Evolutionary conservation across 768 basidiomycete species (phyloP), one percentile per base, ranked within the genome.

Genomic region (Hysterangium stoloniferum): DNA sequence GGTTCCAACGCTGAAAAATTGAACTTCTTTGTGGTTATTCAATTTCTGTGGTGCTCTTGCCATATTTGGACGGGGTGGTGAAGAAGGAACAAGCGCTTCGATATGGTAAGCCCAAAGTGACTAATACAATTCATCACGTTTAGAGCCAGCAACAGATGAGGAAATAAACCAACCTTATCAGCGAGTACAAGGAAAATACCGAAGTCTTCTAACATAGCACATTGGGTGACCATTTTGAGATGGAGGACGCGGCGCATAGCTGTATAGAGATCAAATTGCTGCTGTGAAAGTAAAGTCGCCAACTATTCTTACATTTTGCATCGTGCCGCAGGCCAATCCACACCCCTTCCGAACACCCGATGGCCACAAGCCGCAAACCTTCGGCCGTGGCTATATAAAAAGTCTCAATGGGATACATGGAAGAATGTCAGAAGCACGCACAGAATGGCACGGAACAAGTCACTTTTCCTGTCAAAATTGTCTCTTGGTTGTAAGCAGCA

Each of bases 391-490:
- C 89, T 95, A 53, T 4, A 58, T 29, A 29, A 47, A 27, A 45
- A 12, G 28, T 8, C 42, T 61, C 53, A 56, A 46, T 34, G 46
- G 8, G 45, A 12, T 24, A 13, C 19, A 1, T 7, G 6, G 13
- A 13, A 44, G 27, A 24, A 34, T 45, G 1, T n/a, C n/a, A n/a
- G 19, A 32, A 20, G n/a, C 59, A 13, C 25, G 61, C 38, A 80
- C 92, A 84, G 66, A 98, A 94, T 9, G 95, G 93, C 19, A 91
- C 88, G 1, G 93, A 95, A 61, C 94, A 96, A 2, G 94, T 96
- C 35, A 96, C 94, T 62, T 83, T 89, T 15, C 89, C 89, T 1
- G 75, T 80, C 54, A 82, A 84, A 11, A 81, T 72, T 52, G 73
- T 82, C 45, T 89, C 86, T 46, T 83, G 77, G 58, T 80, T 68